These are phyloP conservation scores for Phragmites australis DNA, from an alignment of 176 grass and related monocot species.

Conservation along the genomic window DNA sequence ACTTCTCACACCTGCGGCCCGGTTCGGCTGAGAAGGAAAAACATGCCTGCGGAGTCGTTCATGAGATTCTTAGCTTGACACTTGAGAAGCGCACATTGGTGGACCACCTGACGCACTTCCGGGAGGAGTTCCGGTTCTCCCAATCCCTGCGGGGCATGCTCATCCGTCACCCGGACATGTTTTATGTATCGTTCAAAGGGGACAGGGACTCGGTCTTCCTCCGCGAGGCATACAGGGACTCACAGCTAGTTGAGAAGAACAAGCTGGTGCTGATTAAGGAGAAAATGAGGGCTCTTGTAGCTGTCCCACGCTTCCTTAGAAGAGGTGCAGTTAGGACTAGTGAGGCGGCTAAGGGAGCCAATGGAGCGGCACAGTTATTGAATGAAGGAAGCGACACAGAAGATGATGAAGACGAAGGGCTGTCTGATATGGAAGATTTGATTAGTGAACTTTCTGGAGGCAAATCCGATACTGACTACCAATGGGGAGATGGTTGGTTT, in stretches of 20 bases:
- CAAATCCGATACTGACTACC: slow-evolving; percentile 62
- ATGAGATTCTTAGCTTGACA: slow-evolving; percentile 88
- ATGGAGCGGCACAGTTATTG: background rate
- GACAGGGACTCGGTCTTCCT: slow-evolving; percentile 89
- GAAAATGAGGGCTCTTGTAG: slow-evolving; percentile 88
- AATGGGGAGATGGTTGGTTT: slow-evolving; percentile 77
- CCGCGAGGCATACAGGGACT: slow-evolving; percentile 82
- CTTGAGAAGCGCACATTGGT: slow-evolving; percentile 89
- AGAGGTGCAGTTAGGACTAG: slow-evolving; percentile 7
- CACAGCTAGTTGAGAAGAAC: slow-evolving; percentile 83
- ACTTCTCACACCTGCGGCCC: slow-evolving; percentile 66
- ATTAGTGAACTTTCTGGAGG: slow-evolving; percentile 51
- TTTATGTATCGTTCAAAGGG: slow-evolving; percentile 91
- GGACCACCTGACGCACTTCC: slow-evolving; percentile 86
- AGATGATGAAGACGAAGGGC: slow-evolving; percentile 53
- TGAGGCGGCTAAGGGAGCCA: slow-evolving; percentile 30
- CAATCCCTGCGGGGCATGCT: slow-evolving; percentile 87
- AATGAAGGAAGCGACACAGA: slow-evolving; percentile 42
- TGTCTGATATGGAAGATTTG: slow-evolving; percentile 74
- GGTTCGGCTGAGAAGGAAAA: slow-evolving; percentile 81
- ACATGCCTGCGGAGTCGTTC: slow-evolving; percentile 82
- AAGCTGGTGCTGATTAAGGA: slow-evolving; percentile 85
- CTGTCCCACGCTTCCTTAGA: slow-evolving; percentile 55
- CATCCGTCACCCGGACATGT: slow-evolving; percentile 88
- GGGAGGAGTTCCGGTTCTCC: slow-evolving; percentile 92